Evolutionary conservation across 2,329 filamentous ascomycete genomes (phyloP), one percentile per base, ranked within the genome.

Genomic region (Aspergillus cejpii): DNA sequence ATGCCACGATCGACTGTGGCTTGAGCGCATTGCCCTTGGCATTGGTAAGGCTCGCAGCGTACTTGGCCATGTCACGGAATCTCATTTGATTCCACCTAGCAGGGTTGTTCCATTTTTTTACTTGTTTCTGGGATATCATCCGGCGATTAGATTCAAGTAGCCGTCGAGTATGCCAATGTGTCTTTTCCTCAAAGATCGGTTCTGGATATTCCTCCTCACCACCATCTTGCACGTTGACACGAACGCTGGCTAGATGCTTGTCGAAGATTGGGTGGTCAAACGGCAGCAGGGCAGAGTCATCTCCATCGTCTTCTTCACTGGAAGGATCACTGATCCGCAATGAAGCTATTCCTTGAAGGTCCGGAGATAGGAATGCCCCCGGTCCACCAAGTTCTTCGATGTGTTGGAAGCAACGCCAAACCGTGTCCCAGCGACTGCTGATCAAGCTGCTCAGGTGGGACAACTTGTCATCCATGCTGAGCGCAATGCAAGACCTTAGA

Each of bases 41-140:
- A 45, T 81, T 83, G 0, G 81, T 85, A 39, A 87, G 69, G 61
- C 81, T 85, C 6, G 80, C 81, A 1, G 84, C 81, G 57, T 87
- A 87, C 2, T 74, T 72, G 14, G 75, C 73, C 64, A 84, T 84
- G 48, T 84, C 80, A 2, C 76, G 75, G 75, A 84, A 82, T 57
- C 78, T 79, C 42, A 70, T 72, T 56, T 87, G 83, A 37, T 83
- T 80, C 14, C 20, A 37, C 12, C 23, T 36, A 20, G 26, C 26
- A 28, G 33, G 31, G 20, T 43, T 43, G 20, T 37, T 37, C 41
- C 41, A 37, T 27, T 43, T 43, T 10, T 21, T 42, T 47, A 12
- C 44, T 50, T 43, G 47, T 19, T 40, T 44, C 37, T 36, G 27
- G 23, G 39, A 23, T 47, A 21, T 47, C 47, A 58, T 53, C 14